Conservation (phyloP, 2,329 filamentous ascomycete genomes). For the Ceratocystis albifundus region DNA sequence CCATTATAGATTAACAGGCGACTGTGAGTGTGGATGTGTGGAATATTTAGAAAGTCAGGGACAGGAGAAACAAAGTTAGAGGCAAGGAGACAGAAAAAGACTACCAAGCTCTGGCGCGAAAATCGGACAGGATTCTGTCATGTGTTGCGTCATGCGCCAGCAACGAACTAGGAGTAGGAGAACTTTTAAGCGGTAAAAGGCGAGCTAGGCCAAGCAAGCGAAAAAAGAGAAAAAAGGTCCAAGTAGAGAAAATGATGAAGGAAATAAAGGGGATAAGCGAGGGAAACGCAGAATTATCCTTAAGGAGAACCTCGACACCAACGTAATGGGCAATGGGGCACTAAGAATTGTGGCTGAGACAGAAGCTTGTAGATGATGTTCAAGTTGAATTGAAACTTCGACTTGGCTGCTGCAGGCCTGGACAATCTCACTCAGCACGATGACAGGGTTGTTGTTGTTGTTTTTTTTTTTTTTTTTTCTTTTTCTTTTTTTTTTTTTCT, state of each 20-base stretch:
- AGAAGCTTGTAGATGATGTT: background rate
- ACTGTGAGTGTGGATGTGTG: background rate
- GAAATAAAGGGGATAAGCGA: slow-evolving; percentile 11
- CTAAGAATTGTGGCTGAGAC: background rate
- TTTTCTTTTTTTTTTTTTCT: background rate
- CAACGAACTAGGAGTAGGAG: background rate
- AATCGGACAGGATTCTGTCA: slow-evolving; percentile 21
- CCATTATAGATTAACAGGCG: slow-evolving; percentile 10
- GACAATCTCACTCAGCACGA: background rate
- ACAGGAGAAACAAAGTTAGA: background rate
- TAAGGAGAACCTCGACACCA: background rate
- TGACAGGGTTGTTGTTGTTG: background rate
- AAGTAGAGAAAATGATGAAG: background rate
- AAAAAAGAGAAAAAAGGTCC: background rate
- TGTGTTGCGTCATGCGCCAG: slow-evolving; percentile 20
- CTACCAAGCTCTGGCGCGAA: slow-evolving; percentile 21
- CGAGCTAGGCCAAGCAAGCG: background rate
- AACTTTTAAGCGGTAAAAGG: slow-evolving; percentile 6
- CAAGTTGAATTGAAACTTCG: background rate
- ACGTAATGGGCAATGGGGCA: background rate
- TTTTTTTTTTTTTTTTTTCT: too few species aligned
- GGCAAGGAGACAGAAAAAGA: slow-evolving; percentile 14
- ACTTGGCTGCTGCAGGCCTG: background rate
- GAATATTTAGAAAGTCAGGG: background rate
- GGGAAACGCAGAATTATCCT: slow-evolving; percentile 21